Evolutionary conservation across 2,329 filamentous ascomycete genomes (phyloP).

Genomic region (Colletotrichum lupini): DNA sequence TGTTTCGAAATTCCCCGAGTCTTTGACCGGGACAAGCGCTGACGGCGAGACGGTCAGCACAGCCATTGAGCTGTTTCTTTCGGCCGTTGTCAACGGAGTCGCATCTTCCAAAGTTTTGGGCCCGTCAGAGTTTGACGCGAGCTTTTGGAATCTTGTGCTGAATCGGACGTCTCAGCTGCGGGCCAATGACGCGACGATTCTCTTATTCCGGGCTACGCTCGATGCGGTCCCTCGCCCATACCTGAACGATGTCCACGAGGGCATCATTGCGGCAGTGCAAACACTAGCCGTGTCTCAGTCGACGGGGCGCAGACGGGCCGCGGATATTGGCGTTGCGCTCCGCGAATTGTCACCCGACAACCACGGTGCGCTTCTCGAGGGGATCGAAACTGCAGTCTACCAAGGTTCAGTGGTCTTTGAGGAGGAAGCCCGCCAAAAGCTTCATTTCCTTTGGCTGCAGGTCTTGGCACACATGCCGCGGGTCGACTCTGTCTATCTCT

Average conservation of each 20-base stretch:
- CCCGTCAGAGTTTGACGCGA: constrained; percentile 4
- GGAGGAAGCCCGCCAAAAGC: neutral
- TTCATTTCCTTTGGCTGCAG: constrained; percentile 35
- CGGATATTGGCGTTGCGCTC: constrained; percentile 29
- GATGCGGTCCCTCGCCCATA: constrained; percentile 3
- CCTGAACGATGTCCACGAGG: constrained; percentile 17
- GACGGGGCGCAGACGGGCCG: constrained; percentile 15
- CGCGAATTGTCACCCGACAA: neutral
- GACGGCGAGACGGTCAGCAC: neutral
- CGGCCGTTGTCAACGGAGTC: constrained; percentile 34
- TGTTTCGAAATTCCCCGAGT: constrained; percentile 24
- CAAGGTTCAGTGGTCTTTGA: constrained; percentile 9
- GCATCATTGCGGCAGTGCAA: constrained; percentile 28
- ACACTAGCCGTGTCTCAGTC: constrained; percentile 9
- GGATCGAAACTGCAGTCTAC: constrained; percentile 12
- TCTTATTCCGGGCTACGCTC: constrained; percentile 23
- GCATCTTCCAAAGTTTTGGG: constrained; percentile 21
- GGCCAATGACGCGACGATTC: neutral
- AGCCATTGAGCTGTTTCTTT: constrained; percentile 25
- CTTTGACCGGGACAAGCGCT: constrained; percentile 7
- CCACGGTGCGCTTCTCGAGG: constrained; percentile 14
- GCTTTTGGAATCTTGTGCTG: constrained; percentile 25
- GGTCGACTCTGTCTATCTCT: constrained; percentile 30
- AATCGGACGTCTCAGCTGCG: constrained; percentile 14
- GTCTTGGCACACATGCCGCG: constrained; percentile 37